Percentiles rank a stretch among this genome's conserved stretches.
These are phyloP conservation scores for Phytophthora multivora DNA, from an alignment of 352 stramenopile genomes.

Conservation along the genomic window DNA sequence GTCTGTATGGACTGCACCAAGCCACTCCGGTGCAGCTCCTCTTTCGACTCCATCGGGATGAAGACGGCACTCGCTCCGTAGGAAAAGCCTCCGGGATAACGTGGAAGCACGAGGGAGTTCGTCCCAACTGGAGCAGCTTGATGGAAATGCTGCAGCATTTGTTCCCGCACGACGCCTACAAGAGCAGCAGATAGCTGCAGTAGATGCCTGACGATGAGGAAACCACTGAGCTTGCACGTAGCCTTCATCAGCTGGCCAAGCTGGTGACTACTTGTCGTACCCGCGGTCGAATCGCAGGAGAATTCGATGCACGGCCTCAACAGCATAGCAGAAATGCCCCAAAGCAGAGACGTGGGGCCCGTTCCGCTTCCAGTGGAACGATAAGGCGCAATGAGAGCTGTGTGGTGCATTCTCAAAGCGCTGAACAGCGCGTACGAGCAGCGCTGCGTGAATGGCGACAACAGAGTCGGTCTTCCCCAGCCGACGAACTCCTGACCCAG, in stretches of 20 bases:
- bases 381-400: slow-evolving; percentile 38
- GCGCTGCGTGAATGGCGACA: slow-evolving; percentile 58
- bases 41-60: slow-evolving; percentile 28
- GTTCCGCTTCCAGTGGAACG: background rate
- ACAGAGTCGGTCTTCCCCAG: slow-evolving; percentile 30
- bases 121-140: slow-evolving; percentile 3
- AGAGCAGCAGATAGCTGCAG: slow-evolving; percentile 13
- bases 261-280: background rate
- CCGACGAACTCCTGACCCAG: slow-evolving; percentile 62
- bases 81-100: background rate
- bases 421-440: slow-evolving; percentile 56
- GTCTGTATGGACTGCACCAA: slow-evolving; percentile 36
- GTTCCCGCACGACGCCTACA: slow-evolving; percentile 14
- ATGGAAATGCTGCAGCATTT: slow-evolving; percentile 26
- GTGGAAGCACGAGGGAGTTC: slow-evolving; percentile 27
- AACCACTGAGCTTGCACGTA: slow-evolving; percentile 19
- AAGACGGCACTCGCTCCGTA: slow-evolving; percentile 35
- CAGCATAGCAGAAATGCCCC: slow-evolving; percentile 36
- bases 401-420: slow-evolving; percentile 36
- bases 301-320: slow-evolving; percentile 42
- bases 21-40: slow-evolving; percentile 9
- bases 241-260: slow-evolving; percentile 21
- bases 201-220: slow-evolving; percentile 30
- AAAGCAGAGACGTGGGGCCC: slow-evolving; percentile 18
- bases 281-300: slow-evolving; percentile 14